Conservation (phyloP, 331 rosid species). For the Quercus lobata region DNA sequence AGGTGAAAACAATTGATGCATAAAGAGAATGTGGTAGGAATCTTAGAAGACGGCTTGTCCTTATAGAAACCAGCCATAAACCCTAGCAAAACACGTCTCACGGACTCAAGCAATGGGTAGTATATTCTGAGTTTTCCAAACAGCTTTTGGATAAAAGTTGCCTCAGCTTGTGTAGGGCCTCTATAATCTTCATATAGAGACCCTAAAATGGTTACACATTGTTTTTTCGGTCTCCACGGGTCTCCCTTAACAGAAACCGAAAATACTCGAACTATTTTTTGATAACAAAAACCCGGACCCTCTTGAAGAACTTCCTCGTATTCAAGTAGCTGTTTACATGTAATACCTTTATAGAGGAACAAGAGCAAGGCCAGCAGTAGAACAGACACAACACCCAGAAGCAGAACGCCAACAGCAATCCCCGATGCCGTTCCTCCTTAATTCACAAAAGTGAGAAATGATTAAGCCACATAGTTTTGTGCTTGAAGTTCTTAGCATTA, state of each 20-base stretch:
- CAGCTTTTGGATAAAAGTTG: too few relatives aligned
- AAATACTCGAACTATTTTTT: constrained; percentile 65
- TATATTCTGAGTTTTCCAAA: too few relatives aligned
- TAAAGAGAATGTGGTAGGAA: constrained; percentile 42
- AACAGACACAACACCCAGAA: constrained; percentile 36
- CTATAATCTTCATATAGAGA: constrained; percentile 82
- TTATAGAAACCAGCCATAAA: constrained; percentile 52
- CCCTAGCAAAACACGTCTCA: too few relatives aligned
- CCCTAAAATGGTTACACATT: constrained; percentile 45
- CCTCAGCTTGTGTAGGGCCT: constrained; percentile 77
- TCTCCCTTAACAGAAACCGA: constrained; percentile 81
- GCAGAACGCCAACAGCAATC: constrained; percentile 57
- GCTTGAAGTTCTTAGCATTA: neutral
- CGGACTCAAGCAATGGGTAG: too few relatives aligned
- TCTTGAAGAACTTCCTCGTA: constrained; percentile 90
- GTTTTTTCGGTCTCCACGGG: constrained; percentile 76
- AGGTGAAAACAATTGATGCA: constrained; percentile 68
- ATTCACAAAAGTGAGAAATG: constrained; percentile 16
- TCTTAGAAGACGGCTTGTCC: constrained; percentile 32
- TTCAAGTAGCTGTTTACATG: constrained; percentile 66
- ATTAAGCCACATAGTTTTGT: neutral
- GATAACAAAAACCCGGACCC: constrained; percentile 70
- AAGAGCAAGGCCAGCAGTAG: constrained; percentile 62
- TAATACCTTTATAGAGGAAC: constrained; percentile 79
- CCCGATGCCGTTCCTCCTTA: constrained; percentile 53